Conservation (phyloP, 345 rosid species). For the Clarkia xantiana region DNA sequence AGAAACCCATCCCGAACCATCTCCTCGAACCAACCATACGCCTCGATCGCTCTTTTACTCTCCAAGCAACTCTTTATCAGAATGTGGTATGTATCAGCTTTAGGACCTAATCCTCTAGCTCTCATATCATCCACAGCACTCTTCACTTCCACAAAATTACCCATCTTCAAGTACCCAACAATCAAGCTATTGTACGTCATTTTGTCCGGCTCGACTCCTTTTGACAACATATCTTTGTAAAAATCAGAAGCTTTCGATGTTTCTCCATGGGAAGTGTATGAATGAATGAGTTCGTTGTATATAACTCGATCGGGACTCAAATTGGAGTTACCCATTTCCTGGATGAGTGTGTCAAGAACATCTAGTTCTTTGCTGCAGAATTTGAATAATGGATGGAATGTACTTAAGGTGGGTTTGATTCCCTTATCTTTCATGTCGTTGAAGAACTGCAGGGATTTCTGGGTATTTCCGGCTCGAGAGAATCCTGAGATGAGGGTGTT, state of each 20-base stretch:
- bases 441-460: conserved; percentile 45
- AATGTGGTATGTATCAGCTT: conserved; percentile 57
- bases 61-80: conserved; percentile 50
- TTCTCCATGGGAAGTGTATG: conserved; percentile 35
- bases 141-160: conserved; percentile 24
- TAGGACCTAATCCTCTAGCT: conserved; percentile 25
- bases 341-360: conserved; percentile 31
- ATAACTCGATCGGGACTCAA: conserved; percentile 43
- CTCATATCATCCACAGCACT: conserved; percentile 45
- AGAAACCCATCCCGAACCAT: conserved; percentile 46
- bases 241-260: conserved; percentile 30
- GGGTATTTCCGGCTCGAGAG: conserved; percentile 27
- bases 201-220: conserved; percentile 37
- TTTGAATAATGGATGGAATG: conserved; percentile 45
- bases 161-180: conserved; percentile 32
- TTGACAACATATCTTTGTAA: conserved; percentile 37
- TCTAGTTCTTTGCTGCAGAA: conserved; percentile 31
- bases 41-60: conserved; percentile 32
- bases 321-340: conserved; percentile 36
- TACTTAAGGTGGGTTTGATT: conserved; percentile 36
- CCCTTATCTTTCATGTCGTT: conserved; percentile 51
- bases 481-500: conserved; percentile 65
- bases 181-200: conserved; percentile 61
- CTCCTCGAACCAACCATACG: conserved; percentile 59
- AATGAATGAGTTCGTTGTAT: conserved; percentile 43